Evolutionary conservation across 345 rosid genomes (phyloP), one percentile per base, ranked within the genome.

Genomic region (Bruguiera gymnorhiza): DNA sequence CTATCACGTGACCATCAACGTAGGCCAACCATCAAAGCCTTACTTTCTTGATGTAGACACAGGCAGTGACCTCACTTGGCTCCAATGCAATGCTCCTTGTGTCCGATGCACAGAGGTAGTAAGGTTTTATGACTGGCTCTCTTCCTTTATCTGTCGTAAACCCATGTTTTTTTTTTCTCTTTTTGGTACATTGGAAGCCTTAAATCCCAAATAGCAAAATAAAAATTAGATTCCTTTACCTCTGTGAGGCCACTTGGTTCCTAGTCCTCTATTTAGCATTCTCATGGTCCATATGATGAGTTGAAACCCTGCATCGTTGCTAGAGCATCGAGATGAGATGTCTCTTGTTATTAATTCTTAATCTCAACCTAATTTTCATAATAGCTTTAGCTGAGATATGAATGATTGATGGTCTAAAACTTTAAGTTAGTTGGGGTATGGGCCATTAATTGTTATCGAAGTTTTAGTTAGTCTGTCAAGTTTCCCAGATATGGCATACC

Each of bases 11-110:
- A 91, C 97, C 4, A 64, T 94, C 64, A 65, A 72, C 60, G 79
- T 94, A 27, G 97, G 98, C 63, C 93, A 86, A 37, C 97, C 96
- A 58, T 76, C 95, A 46, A 85, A 75, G 69, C 98, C 98, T 5
- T 94, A 91, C 80, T 94, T 83, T 83, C 91, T 94, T 63, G 97
- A 94, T 83, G 83, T 89, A 52, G 97, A 94, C 56, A 88, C 98
- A 1, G 98, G 98, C 53, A 94, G 96, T 75, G 98, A 94, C 76
- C 95, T 94, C 74, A 91, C 97, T 58, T 91, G 96, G 98, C 97
- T 94, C 79, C 98, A 94, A 66, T 94, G 98, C 48, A 87, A 91
- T 78, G 95, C 87, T 50, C 97, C 98, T 60, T 84, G 92, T 68
- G 88, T 71, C 68, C 88, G 56, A 2, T 89, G 95, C 75, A 59